A percentile compares a stretch with the other conserved stretches of the same genome.
Conservation (phyloP, 441 rosid genomes). For the Populus tomentosa region DNA sequence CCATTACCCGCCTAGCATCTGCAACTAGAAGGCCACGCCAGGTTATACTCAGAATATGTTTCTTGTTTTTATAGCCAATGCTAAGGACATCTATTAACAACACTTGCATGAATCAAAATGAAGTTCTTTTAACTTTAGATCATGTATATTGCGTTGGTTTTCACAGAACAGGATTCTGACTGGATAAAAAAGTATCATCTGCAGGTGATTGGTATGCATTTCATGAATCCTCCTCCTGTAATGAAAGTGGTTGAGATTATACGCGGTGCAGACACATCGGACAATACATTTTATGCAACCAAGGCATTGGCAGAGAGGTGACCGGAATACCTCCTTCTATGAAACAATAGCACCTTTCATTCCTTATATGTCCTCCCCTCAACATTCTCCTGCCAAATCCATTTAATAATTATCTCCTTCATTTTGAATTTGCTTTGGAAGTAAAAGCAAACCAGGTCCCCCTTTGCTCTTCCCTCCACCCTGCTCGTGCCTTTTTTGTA, state of each 20-base stretch:
- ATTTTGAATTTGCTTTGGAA: not conserved
- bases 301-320: constrained; percentile 80
- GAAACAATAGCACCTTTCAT: not conserved
- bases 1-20: constrained; percentile 79
- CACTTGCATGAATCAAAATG: not conserved
- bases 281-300: constrained; percentile 52
- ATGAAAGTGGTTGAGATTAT: constrained; percentile 88
- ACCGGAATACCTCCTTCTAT: constrained; percentile 1
- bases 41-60: constrained; percentile 35
- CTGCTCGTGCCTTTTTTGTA: not conserved
- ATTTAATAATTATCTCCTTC: not conserved
- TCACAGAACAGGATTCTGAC: constrained; percentile 5
- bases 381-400: not conserved
- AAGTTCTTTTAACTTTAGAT: not conserved
- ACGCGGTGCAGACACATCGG: constrained; percentile 75
- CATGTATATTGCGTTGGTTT: not conserved
- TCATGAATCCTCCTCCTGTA: constrained; percentile 94
- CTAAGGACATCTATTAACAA: not conserved
- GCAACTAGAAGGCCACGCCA: constrained; percentile 59
- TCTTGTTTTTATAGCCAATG: not conserved
- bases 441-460: not conserved
- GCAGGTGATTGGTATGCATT: constrained; percentile 91
- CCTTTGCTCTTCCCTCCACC: not conserved
- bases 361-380: not conserved
- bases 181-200: not conserved